A percentile compares a stretch with the other conserved stretches of the same genome.
These are phyloP conservation scores for Phytophthora aleatoria DNA, from an alignment of 352 stramenopile species.

Conservation along the genomic window DNA sequence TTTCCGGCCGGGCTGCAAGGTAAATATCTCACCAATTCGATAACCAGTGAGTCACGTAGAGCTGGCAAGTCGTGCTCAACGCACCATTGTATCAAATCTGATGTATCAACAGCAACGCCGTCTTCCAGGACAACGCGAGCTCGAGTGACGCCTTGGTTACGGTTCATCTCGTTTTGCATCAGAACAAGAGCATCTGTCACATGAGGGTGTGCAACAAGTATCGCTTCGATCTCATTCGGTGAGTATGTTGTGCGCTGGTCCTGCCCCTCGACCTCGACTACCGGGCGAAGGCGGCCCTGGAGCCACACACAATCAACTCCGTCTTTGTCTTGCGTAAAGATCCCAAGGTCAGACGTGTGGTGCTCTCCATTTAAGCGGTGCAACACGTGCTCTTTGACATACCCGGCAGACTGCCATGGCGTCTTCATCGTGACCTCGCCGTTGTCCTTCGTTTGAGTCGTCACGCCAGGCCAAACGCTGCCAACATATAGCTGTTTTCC, in stretches of 20 bases:
- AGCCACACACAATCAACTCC: slow-evolving; percentile 64
- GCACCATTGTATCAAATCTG: slow-evolving; percentile 48
- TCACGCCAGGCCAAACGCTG: slow-evolving; percentile 71
- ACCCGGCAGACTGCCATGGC: slow-evolving; percentile 81
- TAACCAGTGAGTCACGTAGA: slow-evolving; percentile 37
- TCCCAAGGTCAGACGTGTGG: slow-evolving; percentile 66
- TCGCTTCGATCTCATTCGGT: slow-evolving; percentile 48
- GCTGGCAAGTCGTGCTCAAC: slow-evolving; percentile 37
- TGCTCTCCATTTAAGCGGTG: slow-evolving; percentile 48
- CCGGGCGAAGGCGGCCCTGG: slow-evolving; percentile 60
- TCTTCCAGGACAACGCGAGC: slow-evolving; percentile 44
- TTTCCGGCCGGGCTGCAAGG: slow-evolving; percentile 86
- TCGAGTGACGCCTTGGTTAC: slow-evolving; percentile 31
- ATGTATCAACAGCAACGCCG: slow-evolving; percentile 20
- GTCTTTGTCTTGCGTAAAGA: slow-evolving; percentile 28
- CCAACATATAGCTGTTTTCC: slow-evolving; percentile 64
- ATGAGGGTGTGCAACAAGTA: slow-evolving; percentile 39
- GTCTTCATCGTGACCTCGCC: slow-evolving; percentile 78
- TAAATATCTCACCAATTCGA: slow-evolving; percentile 70
- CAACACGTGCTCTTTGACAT: slow-evolving; percentile 61
- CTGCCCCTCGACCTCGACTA: slow-evolving; percentile 39
- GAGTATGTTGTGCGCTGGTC: slow-evolving; percentile 29
- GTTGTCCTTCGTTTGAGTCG: slow-evolving; percentile 45
- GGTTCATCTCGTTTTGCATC: slow-evolving; percentile 33
- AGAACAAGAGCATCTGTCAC: slow-evolving; percentile 65